Conservation (phyloP, 2,329 filamentous ascomycete species). For the Westerdykella ornata region DNA sequence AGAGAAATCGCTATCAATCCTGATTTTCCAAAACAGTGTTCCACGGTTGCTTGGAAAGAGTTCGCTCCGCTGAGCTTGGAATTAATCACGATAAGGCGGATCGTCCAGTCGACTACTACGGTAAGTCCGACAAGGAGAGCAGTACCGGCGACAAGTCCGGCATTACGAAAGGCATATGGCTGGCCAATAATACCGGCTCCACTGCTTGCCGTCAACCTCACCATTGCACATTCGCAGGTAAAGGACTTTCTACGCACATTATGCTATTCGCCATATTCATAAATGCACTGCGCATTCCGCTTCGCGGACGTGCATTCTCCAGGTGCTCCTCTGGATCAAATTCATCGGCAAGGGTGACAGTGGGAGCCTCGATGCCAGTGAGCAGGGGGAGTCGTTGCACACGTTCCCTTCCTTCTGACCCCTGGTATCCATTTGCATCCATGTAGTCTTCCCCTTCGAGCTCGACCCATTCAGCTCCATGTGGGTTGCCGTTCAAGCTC, state of each 20-base stretch:
- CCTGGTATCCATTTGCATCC: constrained; percentile 31
- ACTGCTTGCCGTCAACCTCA: constrained; percentile 23
- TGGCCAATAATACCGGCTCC: constrained; percentile 68
- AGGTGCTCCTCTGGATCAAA: constrained; percentile 54
- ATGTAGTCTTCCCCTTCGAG: constrained; percentile 58
- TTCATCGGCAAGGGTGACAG: constrained; percentile 60
- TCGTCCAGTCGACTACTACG: constrained; percentile 90
- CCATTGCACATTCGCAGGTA: background rate
- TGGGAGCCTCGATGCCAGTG: constrained; percentile 76
- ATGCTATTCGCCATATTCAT: constrained; percentile 99
- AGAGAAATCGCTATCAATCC: constrained; percentile 84
- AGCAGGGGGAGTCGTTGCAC: constrained; percentile 61
- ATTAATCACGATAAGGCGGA: constrained; percentile 93
- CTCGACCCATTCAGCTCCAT: constrained; percentile 41
- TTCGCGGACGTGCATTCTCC: constrained; percentile 67
- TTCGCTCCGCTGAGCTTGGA: constrained; percentile 91
- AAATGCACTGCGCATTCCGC: constrained; percentile 78
- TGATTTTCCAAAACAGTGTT: constrained; percentile 84
- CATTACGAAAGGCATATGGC: constrained; percentile 92
- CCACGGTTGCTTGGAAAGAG: constrained; percentile 92
- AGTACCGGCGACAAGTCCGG: constrained; percentile 74
- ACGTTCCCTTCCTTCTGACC: constrained; percentile 33
- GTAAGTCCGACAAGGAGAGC: constrained; percentile 73
- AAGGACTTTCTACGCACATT: constrained; percentile 48
- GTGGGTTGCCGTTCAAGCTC: constrained; percentile 31